These are phyloP conservation scores for Aspergillus transmontanensis DNA, from an alignment of 2,329 filamentous ascomycete species.

Conservation along the genomic window DNA sequence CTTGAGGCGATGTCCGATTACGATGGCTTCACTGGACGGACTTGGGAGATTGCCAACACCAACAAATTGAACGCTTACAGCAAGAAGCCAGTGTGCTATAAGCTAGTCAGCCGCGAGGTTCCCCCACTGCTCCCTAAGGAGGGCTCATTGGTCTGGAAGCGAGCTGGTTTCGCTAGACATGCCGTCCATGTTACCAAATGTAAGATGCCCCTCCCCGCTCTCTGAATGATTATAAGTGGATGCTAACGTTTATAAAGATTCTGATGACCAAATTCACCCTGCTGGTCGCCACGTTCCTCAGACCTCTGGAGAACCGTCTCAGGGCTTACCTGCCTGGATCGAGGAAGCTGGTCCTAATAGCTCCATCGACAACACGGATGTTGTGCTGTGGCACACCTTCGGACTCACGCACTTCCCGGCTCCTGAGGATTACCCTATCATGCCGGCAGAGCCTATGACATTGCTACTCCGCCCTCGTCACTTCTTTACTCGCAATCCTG, in stretches of 20 bases:
- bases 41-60: constrained; percentile 89
- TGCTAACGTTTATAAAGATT: constrained; percentile 54
- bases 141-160: constrained; percentile 82
- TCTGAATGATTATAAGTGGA: neutral
- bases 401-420: constrained; percentile 86
- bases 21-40: constrained; percentile 73
- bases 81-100: constrained; percentile 82
- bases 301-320: constrained; percentile 76
- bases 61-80: constrained; percentile 83
- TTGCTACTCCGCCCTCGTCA: constrained; percentile 76
- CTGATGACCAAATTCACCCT: constrained; percentile 79
- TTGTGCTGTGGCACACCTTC: constrained; percentile 94
- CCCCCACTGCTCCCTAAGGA: constrained; percentile 77
- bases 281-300: constrained; percentile 87
- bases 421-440: constrained; percentile 89
- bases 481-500: constrained; percentile 80
- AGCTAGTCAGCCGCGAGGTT: constrained; percentile 85
- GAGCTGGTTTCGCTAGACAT: constrained; percentile 83
- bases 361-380: constrained; percentile 76
- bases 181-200: constrained; percentile 88
- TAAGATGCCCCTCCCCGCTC: constrained; percentile 48
- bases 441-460: constrained; percentile 85
- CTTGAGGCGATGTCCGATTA: constrained; percentile 75
- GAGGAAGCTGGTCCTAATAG: constrained; percentile 63
- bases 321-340: constrained; percentile 76